Evolutionary conservation across 1,284 basidiomycete genomes (phyloP).

Genomic region (Cutaneotrichosporon sp.): DNA sequence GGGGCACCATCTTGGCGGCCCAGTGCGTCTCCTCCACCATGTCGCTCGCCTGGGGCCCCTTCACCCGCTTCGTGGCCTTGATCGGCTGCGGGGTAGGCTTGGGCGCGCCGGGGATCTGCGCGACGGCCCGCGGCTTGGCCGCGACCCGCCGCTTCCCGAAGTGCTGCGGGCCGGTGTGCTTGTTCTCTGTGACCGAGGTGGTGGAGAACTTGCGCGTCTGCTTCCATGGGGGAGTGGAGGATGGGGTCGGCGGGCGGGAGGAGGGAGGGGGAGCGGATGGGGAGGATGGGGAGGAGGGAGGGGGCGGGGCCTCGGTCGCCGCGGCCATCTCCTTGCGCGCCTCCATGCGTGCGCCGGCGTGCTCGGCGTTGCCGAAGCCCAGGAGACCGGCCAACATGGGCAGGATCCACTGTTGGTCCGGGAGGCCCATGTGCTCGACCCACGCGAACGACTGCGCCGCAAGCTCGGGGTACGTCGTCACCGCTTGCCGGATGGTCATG

Average conservation of each 20-base stretch:
- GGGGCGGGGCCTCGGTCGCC: neutral
- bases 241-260: neutral
- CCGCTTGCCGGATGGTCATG: slow-evolving; percentile 47
- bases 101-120: neutral
- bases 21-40: slow-evolving; percentile 4
- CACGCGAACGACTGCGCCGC: slow-evolving; percentile 45
- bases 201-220: neutral
- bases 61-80: neutral
- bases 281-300: neutral
- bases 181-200: neutral
- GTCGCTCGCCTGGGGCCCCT: neutral
- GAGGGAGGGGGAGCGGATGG: neutral
- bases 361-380: slow-evolving; percentile 51
- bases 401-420: slow-evolving; percentile 44
- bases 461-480: slow-evolving; percentile 31
- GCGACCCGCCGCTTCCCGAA: neutral
- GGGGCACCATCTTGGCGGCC: neutral
- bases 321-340: slow-evolving; percentile 9
- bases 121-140: neutral
- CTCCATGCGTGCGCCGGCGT: slow-evolving; percentile 33
- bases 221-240: neutral
- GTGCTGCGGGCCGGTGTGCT: neutral
- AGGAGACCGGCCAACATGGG: slow-evolving; percentile 48
- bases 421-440: slow-evolving; percentile 48
- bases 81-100: neutral